These are phyloP conservation scores for Tetracentron sinense DNA, from an alignment of 164 flowering plant species.

Conservation along the genomic window DNA sequence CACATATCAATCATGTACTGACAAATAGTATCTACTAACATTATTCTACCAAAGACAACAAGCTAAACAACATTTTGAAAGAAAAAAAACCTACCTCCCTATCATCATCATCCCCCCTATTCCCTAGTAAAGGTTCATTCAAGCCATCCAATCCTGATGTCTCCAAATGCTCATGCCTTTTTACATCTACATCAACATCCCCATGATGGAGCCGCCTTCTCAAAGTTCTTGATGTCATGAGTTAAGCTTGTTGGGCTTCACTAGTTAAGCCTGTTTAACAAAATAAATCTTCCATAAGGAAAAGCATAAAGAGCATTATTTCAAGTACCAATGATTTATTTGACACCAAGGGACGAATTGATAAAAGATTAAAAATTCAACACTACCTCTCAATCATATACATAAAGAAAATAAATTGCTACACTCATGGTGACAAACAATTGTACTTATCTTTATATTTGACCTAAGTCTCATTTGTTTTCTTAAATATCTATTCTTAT, in stretches of 20 bases:
- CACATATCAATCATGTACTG: constrained; percentile 5
- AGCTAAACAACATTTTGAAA: too few relatives aligned
- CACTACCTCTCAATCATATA: too few relatives aligned
- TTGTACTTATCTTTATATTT: too few relatives aligned
- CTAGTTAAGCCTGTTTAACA: not conserved
- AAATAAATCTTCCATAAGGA: not conserved
- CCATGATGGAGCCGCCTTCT: constrained; percentile 78
- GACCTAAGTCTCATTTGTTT: too few relatives aligned
- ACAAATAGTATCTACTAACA: not conserved
- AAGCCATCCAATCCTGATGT: constrained; percentile 36
- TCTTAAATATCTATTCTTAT: too few relatives aligned
- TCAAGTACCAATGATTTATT: not conserved
- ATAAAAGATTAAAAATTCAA: not conserved
- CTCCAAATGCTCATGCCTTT: constrained; percentile 41
- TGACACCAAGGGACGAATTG: too few relatives aligned
- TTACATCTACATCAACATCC: constrained; percentile 76
- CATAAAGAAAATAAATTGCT: too few relatives aligned
- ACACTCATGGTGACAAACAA: too few relatives aligned
- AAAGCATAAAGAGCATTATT: not conserved
- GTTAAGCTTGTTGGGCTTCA: not conserved
- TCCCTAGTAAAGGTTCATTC: constrained; percentile 70
- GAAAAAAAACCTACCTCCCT: constrained; percentile 26
- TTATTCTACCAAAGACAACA: not conserved
- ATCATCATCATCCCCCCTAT: constrained; percentile 28
- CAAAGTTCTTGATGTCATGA: constrained; percentile 51